phyloP scores from a whole-genome alignment of 1,284 basidiomycete genomes.

The Xerocomus nothofagi region DNA sequence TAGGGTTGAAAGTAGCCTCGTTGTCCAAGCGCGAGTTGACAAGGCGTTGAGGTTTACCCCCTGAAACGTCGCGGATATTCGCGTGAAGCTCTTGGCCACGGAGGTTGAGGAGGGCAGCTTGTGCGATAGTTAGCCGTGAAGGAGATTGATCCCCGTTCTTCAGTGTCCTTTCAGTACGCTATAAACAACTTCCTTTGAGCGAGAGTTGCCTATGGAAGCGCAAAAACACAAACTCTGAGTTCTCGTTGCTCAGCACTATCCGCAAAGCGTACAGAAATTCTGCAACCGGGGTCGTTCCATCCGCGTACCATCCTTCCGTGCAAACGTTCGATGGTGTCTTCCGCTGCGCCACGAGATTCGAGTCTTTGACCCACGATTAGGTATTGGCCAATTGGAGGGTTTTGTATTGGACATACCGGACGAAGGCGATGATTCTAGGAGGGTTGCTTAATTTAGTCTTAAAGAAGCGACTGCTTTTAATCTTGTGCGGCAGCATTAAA shows the following conservation, averaged over 20 bases:
- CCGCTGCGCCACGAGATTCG: conserved; percentile 63
- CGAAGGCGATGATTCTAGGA: conserved; percentile 73
- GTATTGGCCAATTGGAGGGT: neutral
- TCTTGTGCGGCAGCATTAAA: conserved; percentile 60
- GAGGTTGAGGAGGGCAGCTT: conserved; percentile 71
- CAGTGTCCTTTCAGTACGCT: conserved; percentile 48
- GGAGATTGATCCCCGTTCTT: conserved; percentile 61
- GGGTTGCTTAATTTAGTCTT: conserved; percentile 71
- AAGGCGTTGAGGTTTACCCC: conserved; percentile 5
- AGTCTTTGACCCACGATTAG: conserved; percentile 43
- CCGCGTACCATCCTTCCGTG: conserved; percentile 77
- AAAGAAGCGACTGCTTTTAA: conserved; percentile 72
- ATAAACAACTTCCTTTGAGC: conserved; percentile 7
- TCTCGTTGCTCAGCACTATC: conserved; percentile 58
- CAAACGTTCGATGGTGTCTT: conserved; percentile 69
- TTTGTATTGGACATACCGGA: conserved; percentile 49
- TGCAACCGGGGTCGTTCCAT: conserved; percentile 66
- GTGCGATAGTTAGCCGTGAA: conserved; percentile 68
- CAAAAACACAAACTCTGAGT: conserved; percentile 39
- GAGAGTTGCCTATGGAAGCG: neutral
- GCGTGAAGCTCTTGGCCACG: conserved; percentile 55
- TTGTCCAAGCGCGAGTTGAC: conserved; percentile 2
- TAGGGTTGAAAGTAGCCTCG: conserved; percentile 2
- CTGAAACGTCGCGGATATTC: conserved; percentile 7
- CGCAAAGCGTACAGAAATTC: conserved; percentile 73